These are phyloP conservation scores for Diaporthe batatas DNA, from an alignment of 2,329 filamentous ascomycete species.

Conservation along the genomic window DNA sequence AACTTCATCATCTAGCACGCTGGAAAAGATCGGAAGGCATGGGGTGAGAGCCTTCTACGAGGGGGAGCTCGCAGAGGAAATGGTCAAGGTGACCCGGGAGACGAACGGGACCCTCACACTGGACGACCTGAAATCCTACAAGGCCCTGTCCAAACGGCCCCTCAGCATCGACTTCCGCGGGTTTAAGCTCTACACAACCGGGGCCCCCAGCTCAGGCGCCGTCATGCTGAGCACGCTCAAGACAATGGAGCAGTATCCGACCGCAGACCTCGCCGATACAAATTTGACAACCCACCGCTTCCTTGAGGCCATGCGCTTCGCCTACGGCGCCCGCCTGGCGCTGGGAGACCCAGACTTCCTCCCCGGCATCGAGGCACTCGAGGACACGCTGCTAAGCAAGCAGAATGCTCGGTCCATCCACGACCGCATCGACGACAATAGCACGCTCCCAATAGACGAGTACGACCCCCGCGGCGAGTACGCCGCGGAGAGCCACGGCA, in stretches of 20 bases:
- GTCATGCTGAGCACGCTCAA: constrained; percentile 84
- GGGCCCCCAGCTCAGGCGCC: constrained; percentile 82
- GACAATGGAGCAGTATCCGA: constrained; percentile 81
- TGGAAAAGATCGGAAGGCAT: constrained; percentile 80
- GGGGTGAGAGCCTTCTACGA: constrained; percentile 63
- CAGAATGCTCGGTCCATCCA: constrained; percentile 71
- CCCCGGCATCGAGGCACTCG: constrained; percentile 70
- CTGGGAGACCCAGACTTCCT: constrained; percentile 88
- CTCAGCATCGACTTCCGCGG: constrained; percentile 76
- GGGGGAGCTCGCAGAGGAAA: constrained; percentile 71
- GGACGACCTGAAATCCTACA: constrained; percentile 81
- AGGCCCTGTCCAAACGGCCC: constrained; percentile 70
- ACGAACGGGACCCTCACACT: constrained; percentile 88
- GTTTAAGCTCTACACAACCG: constrained; percentile 76
- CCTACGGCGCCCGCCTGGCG: constrained; percentile 81
- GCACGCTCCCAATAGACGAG: constrained; percentile 77
- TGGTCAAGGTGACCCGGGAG: constrained; percentile 75
- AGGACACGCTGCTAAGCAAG: constrained; percentile 76
- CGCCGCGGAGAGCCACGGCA: constrained; percentile 78
- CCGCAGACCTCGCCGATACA: constrained; percentile 63
- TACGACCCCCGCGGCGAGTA: constrained; percentile 80
- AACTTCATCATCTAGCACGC: constrained; percentile 59
- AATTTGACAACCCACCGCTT: constrained; percentile 85
- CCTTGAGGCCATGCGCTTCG: constrained; percentile 91
- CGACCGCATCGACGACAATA: constrained; percentile 76